Conservation (phyloP, 2,329 filamentous ascomycete genomes). For the Ceratocystis lukuohia region DNA sequence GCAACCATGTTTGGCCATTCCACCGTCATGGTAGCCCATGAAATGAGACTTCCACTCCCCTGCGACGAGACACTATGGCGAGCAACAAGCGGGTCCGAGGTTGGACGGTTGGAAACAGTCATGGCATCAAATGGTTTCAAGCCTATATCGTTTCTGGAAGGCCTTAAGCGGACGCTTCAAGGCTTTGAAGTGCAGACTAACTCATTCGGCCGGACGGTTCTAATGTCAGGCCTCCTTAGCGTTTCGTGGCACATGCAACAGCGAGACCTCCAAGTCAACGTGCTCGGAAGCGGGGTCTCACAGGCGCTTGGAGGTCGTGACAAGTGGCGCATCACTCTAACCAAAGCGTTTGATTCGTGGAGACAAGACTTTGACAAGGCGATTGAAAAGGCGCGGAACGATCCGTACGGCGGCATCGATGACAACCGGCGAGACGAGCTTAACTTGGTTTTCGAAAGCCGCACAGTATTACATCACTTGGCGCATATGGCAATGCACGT, state of each 20-base stretch:
- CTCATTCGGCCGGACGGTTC: conserved; percentile 78
- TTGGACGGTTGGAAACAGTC: conserved; percentile 68
- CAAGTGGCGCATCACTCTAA: conserved; percentile 78
- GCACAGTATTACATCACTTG: conserved; percentile 79
- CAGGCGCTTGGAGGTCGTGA: conserved; percentile 73
- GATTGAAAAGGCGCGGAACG: conserved; percentile 45
- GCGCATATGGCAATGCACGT: conserved; percentile 98
- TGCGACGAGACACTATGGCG: conserved; percentile 91
- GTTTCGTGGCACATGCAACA: conserved; percentile 98
- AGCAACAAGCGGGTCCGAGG: conserved; percentile 75
- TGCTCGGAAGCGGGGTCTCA: conserved; percentile 57
- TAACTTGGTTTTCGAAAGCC: conserved; percentile 62
- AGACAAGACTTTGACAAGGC: conserved; percentile 81
- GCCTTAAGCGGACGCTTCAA: conserved; percentile 76
- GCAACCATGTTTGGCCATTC: conserved; percentile 97
- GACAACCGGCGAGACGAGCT: conserved; percentile 13
- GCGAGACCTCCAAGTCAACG: conserved; percentile 81
- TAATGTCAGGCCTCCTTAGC: conserved; percentile 87
- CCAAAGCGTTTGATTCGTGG: conserved; percentile 86
- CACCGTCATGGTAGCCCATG: conserved; percentile 91
- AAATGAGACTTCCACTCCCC: conserved; percentile 79
- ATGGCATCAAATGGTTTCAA: conserved; percentile 71
- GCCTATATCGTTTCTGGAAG: conserved; percentile 77
- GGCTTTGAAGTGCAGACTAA: conserved; percentile 80
- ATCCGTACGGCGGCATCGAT: conserved; percentile 33